phyloP scores from a whole-genome alignment of 768 basidiomycete genomes.

The Russula ochroleuca region DNA sequence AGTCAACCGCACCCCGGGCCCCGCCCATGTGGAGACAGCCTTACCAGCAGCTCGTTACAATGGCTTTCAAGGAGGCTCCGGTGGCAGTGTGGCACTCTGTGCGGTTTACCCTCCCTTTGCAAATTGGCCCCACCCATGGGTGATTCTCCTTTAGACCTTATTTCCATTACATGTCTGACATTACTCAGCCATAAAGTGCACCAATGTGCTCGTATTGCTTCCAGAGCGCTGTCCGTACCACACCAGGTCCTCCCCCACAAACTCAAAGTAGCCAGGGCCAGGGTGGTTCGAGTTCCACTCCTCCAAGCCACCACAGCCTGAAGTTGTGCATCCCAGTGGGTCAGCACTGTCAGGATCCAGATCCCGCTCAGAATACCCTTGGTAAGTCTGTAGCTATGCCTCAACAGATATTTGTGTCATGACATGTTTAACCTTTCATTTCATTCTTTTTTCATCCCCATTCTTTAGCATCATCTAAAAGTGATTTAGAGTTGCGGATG shows the following conservation, averaged over 20 bases:
- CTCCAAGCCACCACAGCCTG: constrained; percentile 11
- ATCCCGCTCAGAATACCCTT: constrained; percentile 45
- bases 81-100: no score
- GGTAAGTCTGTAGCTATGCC: constrained; percentile 43
- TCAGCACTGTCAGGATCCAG: constrained; percentile 23
- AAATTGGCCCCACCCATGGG: neutral
- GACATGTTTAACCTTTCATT: constrained; percentile 29
- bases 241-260: constrained; percentile 1
- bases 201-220: neutral
- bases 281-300: constrained; percentile 22
- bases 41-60: no score
- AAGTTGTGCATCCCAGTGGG: constrained; percentile 17
- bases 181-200: constrained; percentile 5
- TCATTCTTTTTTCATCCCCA: no score
- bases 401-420: constrained; percentile 12
- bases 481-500: constrained; percentile 52
- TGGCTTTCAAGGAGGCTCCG: no score
- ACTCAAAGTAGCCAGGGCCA: constrained; percentile 1
- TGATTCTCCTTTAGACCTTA: neutral
- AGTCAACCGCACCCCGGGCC: no score
- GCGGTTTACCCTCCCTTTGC: no score
- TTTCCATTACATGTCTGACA: constrained; percentile 8
- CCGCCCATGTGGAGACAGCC: no score
- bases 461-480: constrained; percentile 43
- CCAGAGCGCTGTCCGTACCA: constrained; percentile 9